Conservation (phyloP, 179 eudicot species). For the Beta corolliflora region DNA sequence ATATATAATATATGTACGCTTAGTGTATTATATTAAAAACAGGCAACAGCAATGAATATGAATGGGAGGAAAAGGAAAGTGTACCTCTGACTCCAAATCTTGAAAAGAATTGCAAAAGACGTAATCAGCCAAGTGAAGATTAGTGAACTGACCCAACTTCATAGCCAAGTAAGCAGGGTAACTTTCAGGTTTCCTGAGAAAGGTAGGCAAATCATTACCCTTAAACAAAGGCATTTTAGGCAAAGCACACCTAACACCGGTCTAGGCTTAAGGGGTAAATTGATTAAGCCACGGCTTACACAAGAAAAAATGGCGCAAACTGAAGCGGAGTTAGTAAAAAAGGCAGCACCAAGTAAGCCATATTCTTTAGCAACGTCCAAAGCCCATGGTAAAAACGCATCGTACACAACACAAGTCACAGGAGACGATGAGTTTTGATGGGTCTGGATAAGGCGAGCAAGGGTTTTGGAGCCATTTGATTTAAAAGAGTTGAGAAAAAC, state of each 20-base stretch:
- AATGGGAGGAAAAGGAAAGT: not conserved
- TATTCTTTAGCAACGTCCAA: slow-evolving; percentile 49
- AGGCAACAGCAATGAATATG: too few species aligned
- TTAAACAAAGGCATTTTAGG: slow-evolving; percentile 37
- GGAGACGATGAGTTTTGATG: slow-evolving; percentile 28
- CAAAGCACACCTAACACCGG: slow-evolving; percentile 21
- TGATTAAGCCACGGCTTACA: slow-evolving; percentile 27
- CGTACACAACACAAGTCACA: slow-evolving; percentile 51
- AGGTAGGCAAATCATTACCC: slow-evolving; percentile 38
- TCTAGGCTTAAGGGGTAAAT: slow-evolving; percentile 27
- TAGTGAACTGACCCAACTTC: slow-evolving; percentile 46
- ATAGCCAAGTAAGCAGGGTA: slow-evolving; percentile 45
- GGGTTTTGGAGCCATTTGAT: slow-evolving; percentile 37
- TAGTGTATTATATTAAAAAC: too few species aligned
- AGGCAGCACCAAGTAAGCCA: slow-evolving; percentile 50
- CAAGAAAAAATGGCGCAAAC: slow-evolving; percentile 35
- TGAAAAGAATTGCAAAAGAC: slow-evolving; percentile 53
- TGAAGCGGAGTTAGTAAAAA: slow-evolving; percentile 52
- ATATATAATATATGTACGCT: too few species aligned
- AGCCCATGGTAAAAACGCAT: slow-evolving; percentile 60
- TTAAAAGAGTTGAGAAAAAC: slow-evolving; percentile 33
- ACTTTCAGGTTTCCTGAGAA: slow-evolving; percentile 37
- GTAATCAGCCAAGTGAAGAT: slow-evolving; percentile 47
- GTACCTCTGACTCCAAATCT: slow-evolving; percentile 38
- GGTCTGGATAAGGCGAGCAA: slow-evolving; percentile 30